These are phyloP conservation scores for Fonsecaea nubica DNA, from an alignment of 2,329 filamentous ascomycete genomes.

Conservation along the genomic window DNA sequence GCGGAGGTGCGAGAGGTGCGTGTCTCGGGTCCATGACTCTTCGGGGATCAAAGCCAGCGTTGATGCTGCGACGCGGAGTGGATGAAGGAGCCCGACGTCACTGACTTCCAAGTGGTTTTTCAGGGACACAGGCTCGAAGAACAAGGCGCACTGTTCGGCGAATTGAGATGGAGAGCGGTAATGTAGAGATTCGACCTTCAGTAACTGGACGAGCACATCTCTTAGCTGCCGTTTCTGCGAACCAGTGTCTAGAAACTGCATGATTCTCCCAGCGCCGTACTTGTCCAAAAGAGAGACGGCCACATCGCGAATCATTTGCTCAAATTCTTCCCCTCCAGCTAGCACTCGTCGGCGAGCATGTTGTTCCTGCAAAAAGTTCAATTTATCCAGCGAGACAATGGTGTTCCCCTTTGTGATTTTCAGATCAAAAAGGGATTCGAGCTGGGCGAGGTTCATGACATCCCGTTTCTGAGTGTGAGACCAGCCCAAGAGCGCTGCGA, in stretches of 20 bases:
- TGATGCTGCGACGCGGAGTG: constrained; percentile 53
- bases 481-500: constrained; percentile 85
- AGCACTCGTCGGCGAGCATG: constrained; percentile 63
- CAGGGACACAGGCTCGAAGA: constrained; percentile 57
- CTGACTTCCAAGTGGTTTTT: constrained; percentile 34
- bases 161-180: constrained; percentile 65
- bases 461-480: constrained; percentile 72
- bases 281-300: constrained; percentile 35
- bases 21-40: constrained; percentile 49
- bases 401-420: constrained; percentile 93
- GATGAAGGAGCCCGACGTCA: constrained; percentile 40
- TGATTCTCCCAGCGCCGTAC: constrained; percentile 33
- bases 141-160: constrained; percentile 61
- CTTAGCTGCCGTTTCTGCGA: constrained; percentile 45
- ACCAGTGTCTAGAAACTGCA: constrained; percentile 22
- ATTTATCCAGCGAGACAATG: constrained; percentile 78
- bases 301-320: constrained; percentile 48
- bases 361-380: constrained; percentile 77
- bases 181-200: constrained; percentile 56
- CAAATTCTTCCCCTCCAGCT: constrained; percentile 51
- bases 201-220: constrained; percentile 58
- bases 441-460: constrained; percentile 71
- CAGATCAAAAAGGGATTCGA: constrained; percentile 76
- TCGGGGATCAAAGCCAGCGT: constrained; percentile 52
- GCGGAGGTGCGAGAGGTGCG: constrained; percentile 49